Conservation (phyloP, 139 green algal genomes). For the Desmodesmus armatus region DNA sequence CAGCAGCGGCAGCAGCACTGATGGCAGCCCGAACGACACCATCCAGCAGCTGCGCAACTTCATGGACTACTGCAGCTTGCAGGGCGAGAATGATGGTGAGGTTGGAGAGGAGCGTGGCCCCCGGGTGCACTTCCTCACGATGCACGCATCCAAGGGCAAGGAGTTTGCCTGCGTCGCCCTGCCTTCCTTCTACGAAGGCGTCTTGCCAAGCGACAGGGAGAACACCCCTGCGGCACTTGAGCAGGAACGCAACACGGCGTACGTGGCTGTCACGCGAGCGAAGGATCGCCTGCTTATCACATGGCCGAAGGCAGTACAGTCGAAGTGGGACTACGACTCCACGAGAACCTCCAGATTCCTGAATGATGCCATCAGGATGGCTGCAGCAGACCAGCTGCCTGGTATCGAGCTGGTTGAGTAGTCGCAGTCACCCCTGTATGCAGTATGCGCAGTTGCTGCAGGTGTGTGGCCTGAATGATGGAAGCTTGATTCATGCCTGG, state of each 20-base stretch:
- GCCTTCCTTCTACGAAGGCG: slow-evolving; percentile 46
- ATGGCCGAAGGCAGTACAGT: slow-evolving; percentile 15
- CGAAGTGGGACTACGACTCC: too few species aligned
- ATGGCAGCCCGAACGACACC: neutral
- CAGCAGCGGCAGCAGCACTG: neutral
- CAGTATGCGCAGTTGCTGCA: too few species aligned
- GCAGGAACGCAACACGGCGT: slow-evolving; percentile 59
- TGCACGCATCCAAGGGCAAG: slow-evolving; percentile 69
- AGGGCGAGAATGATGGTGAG: slow-evolving; percentile 4
- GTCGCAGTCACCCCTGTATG: too few species aligned
- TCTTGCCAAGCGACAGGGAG: neutral
- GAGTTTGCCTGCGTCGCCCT: slow-evolving; percentile 63
- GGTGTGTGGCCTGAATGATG: too few species aligned
- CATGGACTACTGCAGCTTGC: neutral
- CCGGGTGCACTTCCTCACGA: slow-evolving; percentile 60
- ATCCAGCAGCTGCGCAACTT: neutral
- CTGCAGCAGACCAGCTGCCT: too few species aligned
- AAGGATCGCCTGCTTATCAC: slow-evolving; percentile 44
- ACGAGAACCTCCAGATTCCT: too few species aligned
- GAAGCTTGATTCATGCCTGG: too few species aligned
- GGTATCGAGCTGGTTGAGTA: too few species aligned
- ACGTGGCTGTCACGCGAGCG: slow-evolving; percentile 62
- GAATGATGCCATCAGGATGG: too few species aligned
- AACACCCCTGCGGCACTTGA: neutral
- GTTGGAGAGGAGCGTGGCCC: neutral